phyloP scores from a whole-genome alignment of 1,139 yeast genomes.

The Hyphopichia wangnamkhiaoensis region DNA sequence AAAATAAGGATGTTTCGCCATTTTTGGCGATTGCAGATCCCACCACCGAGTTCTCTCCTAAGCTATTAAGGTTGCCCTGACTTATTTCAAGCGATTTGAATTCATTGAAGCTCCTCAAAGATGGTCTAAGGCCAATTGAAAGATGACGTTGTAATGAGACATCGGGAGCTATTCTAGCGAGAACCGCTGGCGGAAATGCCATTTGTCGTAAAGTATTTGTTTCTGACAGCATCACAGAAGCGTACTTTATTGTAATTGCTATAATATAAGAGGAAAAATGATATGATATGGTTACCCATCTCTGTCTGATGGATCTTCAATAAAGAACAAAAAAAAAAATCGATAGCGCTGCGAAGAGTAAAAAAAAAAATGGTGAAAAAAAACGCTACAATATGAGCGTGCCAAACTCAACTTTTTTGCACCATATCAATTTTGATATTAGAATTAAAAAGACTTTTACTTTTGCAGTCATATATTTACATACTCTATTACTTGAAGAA shows the following conservation, averaged over 20 bases:
- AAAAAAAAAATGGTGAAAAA: too few relatives aligned
- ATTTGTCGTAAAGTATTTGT: slow-evolving; percentile 26
- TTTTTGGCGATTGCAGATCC: slow-evolving; percentile 74
- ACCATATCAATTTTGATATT: not conserved
- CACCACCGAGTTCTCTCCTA: slow-evolving; percentile 43
- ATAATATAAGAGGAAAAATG: not conserved
- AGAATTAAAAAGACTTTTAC: too few relatives aligned
- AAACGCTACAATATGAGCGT: not conserved
- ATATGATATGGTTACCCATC: too few relatives aligned
- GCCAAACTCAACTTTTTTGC: not conserved
- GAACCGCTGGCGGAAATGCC: slow-evolving; percentile 75
- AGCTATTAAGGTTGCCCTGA: slow-evolving; percentile 42
- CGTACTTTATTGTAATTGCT: too few relatives aligned
- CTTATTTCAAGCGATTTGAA: slow-evolving; percentile 60
- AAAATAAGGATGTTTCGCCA: slow-evolving; percentile 76
- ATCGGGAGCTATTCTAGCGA: slow-evolving; percentile 86
- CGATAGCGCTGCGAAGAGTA: not conserved
- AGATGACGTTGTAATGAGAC: slow-evolving; percentile 78
- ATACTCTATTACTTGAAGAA: not conserved
- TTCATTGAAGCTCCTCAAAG: slow-evolving; percentile 69
- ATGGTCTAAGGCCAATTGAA: slow-evolving; percentile 70
- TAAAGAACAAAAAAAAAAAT: not conserved
- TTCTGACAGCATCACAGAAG: not conserved
- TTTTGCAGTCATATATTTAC: not conserved
- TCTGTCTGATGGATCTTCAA: not conserved